Conservation (phyloP, 768 basidiomycete genomes). For the Mycena leptocephala region DNA sequence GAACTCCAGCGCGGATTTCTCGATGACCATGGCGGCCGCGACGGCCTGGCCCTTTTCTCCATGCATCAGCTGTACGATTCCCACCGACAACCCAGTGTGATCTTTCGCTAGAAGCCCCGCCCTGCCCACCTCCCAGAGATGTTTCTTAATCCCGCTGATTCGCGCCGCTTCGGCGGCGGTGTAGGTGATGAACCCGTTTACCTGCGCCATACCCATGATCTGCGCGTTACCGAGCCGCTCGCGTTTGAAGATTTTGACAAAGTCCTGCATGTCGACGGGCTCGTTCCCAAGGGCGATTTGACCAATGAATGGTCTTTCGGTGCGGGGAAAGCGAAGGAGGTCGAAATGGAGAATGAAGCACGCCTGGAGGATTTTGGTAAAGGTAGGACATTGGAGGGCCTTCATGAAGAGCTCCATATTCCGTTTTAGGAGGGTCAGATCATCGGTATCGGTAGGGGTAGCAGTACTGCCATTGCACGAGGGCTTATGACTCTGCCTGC, state of each 20-base stretch:
- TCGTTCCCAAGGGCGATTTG: neutral
- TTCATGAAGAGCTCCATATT: neutral
- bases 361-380: neutral
- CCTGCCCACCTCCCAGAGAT: neutral
- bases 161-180: neutral
- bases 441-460: no score
- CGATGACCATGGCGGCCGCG: neutral
- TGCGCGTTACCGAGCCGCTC: neutral
- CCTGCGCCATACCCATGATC: slow-evolving; percentile 10
- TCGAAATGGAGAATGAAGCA: slow-evolving; percentile 4
- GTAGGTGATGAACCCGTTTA: neutral
- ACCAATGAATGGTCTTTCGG: neutral
- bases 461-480: neutral
- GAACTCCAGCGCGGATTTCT: neutral
- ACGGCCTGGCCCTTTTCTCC: neutral
- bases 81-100: neutral
- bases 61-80: neutral
- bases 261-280: neutral
- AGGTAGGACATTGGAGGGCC: neutral
- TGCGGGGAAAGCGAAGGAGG: neutral
- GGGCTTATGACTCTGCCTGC: neutral
- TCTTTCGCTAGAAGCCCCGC: neutral
- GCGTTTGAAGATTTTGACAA: neutral
- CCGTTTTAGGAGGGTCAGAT: neutral
- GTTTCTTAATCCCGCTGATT: neutral